phyloP scores from a whole-genome alignment of 2,329 filamentous ascomycete genomes.

The Hirsutella thompsonii region DNA sequence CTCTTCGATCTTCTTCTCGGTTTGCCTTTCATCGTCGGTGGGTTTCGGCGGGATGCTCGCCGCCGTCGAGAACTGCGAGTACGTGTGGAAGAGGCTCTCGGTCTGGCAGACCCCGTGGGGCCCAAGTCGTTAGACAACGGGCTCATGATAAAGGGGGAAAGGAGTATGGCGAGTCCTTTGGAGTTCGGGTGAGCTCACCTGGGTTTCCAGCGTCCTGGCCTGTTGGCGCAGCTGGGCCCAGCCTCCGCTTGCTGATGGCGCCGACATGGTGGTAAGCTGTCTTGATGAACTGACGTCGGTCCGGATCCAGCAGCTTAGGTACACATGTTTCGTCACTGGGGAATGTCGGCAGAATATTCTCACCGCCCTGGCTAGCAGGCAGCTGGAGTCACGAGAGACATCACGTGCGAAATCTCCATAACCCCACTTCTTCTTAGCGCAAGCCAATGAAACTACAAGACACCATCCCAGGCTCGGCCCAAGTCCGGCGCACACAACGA shows the following conservation, averaged over 20 bases:
- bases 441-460: slow-evolving; percentile 9
- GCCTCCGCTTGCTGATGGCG: slow-evolving; percentile 45
- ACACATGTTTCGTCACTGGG: neutral
- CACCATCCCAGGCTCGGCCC: neutral
- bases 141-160: neutral
- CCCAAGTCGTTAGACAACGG: neutral
- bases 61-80: slow-evolving; percentile 80
- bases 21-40: slow-evolving; percentile 68
- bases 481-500: slow-evolving; percentile 12
- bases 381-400: neutral
- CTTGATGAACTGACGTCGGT: neutral
- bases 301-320: neutral
- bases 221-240: slow-evolving; percentile 95
- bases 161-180: neutral
- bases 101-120: too few relatives aligned
- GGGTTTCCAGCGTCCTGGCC: slow-evolving; percentile 74
- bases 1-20: slow-evolving; percentile 72
- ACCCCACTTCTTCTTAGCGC: slow-evolving; percentile 13
- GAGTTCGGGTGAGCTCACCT: slow-evolving; percentile 42
- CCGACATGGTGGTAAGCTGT: slow-evolving; percentile 28
- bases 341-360: slow-evolving; percentile 7
- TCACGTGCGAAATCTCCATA: slow-evolving; percentile 12
- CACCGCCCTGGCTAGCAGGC: slow-evolving; percentile 13
- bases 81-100: slow-evolving; percentile 69
- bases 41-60: slow-evolving; percentile 71